Base-by-base conservation (phyloP, 495 filamentous ascomycete genomes). In the Pseudomonodictys pantanalensis region DNA sequence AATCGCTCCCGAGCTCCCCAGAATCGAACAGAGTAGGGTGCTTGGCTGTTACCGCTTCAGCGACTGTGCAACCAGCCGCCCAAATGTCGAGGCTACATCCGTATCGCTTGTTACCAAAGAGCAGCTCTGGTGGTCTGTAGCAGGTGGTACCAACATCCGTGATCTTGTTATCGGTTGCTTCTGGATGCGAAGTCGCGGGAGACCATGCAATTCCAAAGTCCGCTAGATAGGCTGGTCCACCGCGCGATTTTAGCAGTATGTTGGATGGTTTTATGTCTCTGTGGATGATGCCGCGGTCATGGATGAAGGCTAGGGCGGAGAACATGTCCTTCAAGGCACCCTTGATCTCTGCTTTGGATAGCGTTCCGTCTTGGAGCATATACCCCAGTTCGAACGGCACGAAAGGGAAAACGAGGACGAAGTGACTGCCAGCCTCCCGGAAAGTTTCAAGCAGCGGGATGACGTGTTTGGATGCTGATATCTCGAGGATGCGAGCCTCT, bases 171-270 rank as follows among this genome's bases (percentile, higher is more conserved):
- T 81, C 71, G 8, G 76, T 60, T 8, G 85, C 81, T 69, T 97
- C 91, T 15, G 81, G 79, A 1, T 72, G 68, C 2, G 76, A 53
- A 28, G 85, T 86, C 1, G 74, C 69, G 8, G 86, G 81, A 57
- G 85, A 82, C 88, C 88, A 97, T 7, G 92, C 83, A 33, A 92
- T 92, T 20, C 93, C 93, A 75, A 98, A 97, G 73, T 98, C 93
- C 15, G 87, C 83, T 18, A 98, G 76, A 47, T 84, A 86, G 3
- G 88, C 88, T 1, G 87, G 85, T 1, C 89, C 87, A n/a, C 77
- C 70, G 0, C 79, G 74, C 1, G 83, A 82, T 35, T 80, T 71
- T 58, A 97, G 79, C 33, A 97, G 76, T 47, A 98, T 81, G 62
- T 96, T 95, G 1, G 90, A 87, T 6, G 93, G 92, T 69, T 98